A percentile compares a stretch with the other conserved stretches of the same genome.
These are phyloP conservation scores for Chlorociboria aeruginascens DNA, from an alignment of 495 filamentous ascomycete genomes.

Conservation along the genomic window DNA sequence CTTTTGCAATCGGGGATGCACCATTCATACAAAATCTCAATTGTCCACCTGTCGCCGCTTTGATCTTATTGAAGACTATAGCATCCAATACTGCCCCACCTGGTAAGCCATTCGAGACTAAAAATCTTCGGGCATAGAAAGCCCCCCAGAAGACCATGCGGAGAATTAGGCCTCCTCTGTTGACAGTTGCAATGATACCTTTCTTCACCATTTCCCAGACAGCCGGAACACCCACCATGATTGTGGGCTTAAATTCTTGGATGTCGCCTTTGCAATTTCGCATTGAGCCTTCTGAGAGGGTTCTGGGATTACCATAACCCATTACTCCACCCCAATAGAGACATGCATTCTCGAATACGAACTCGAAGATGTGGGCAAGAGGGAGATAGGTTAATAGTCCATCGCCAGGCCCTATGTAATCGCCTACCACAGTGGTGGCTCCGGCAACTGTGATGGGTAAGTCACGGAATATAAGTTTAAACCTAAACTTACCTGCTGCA, in stretches of 20 bases:
- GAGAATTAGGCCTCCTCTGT: slow-evolving; percentile 53
- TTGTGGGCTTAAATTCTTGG: slow-evolving; percentile 76
- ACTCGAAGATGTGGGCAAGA: slow-evolving; percentile 88
- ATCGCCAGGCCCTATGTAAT: slow-evolving; percentile 74
- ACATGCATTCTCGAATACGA: slow-evolving; percentile 84
- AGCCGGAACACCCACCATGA: slow-evolving; percentile 91
- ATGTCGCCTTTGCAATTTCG: slow-evolving; percentile 94
- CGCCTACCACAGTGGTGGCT: slow-evolving; percentile 70
- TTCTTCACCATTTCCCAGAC: slow-evolving; percentile 99
- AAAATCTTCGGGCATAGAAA: slow-evolving; percentile 33
- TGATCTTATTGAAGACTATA: slow-evolving; percentile 77
- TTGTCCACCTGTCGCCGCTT: slow-evolving; percentile 73
- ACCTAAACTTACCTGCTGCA: slow-evolving; percentile 54
- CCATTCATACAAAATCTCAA: slow-evolving; percentile 73
- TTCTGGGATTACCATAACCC: slow-evolving; percentile 88
- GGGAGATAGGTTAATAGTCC: slow-evolving; percentile 85
- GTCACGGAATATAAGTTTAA: neutral
- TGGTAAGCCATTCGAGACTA: slow-evolving; percentile 63
- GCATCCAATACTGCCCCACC: slow-evolving; percentile 57
- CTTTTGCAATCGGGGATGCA: slow-evolving; percentile 70
- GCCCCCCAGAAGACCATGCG: slow-evolving; percentile 88
- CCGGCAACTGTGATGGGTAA: slow-evolving; percentile 51
- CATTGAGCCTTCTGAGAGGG: slow-evolving; percentile 74
- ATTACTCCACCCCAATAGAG: slow-evolving; percentile 88
- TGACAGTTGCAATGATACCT: slow-evolving; percentile 75